Evolutionary conservation across 192 early-diverging fungal genomes (phyloP).

Genomic region (Chytriomyces confervae): DNA sequence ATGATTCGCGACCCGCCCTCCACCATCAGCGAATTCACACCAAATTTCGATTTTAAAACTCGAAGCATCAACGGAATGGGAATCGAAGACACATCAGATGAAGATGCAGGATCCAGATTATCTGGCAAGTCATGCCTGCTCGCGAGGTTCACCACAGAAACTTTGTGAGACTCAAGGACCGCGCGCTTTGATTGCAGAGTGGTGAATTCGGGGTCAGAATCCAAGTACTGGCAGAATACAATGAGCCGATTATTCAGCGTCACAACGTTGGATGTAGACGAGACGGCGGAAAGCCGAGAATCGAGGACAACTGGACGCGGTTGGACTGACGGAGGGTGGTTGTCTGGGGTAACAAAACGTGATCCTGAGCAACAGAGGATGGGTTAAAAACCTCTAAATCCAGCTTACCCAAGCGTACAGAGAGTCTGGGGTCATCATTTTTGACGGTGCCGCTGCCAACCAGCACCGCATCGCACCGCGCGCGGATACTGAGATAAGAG

Average conservation of each 20-base stretch:
- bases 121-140: background rate
- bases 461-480: constrained; percentile 75
- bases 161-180: background rate
- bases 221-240: constrained; percentile 14
- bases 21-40: constrained; percentile 73
- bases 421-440: constrained; percentile 78
- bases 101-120: background rate
- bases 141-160: background rate
- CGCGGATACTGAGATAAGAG: constrained; percentile 39
- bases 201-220: background rate
- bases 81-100: background rate
- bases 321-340: background rate
- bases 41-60: constrained; percentile 25
- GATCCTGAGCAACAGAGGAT: background rate
- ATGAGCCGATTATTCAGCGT: constrained; percentile 16
- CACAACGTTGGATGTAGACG: constrained; percentile 5
- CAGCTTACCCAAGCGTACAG: constrained; percentile 12
- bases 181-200: background rate
- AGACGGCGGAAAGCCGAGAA: background rate
- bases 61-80: background rate
- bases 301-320: constrained; percentile 39
- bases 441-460: constrained; percentile 82
- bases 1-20: constrained; percentile 85
- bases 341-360: too few relatives aligned
- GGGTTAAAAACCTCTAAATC: background rate